Base-by-base conservation (phyloP, 2,329 filamentous ascomycete genomes). In the Bertia moriformis region DNA sequence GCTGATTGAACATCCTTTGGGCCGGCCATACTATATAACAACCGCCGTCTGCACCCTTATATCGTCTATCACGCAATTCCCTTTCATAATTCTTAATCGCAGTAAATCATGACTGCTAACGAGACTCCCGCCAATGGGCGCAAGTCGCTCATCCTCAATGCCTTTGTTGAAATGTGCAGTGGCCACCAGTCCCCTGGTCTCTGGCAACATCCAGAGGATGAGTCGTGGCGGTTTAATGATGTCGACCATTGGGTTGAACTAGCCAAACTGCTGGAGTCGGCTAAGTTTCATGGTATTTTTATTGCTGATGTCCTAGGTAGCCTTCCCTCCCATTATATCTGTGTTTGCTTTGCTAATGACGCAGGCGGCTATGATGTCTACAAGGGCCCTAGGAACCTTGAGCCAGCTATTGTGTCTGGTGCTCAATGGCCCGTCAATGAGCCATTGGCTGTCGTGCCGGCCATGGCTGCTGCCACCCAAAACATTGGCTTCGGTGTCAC, bases 381-480 rank as follows among this genome's bases (percentile, higher is more conserved):
- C 53, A 72, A 71, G 39, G 69, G 69, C 1, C 66, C 66, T 0
- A 47, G 51, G 43, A 60, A 58, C 0, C 61, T 82, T 2, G 66
- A 71, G 1, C 69, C 77, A 1, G 73, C 75, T 0, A 67, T 78
- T 18, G 57, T 65, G 4, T 74, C 75, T 0, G 78, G 75, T 0
- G 73, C 77, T 0, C 78, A 83, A 53, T 84, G 76, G 71, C 79
- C 78, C 0, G 73, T 82, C 14, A 81, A 81, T 18, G 78, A 83
- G 50, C 79, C 78, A 0, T 50, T 83, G 2, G 66, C 69, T 1
- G 66, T 77, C 1, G 63, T 84, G 1, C 67, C 78, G 2, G 78
- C 78, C 0, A 81, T 84, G 77, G 78, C 78, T 1, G 77, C 78
- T 0, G 78, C 63, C 0, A 83, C 80, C 0, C 67, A 76, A 48